Base-by-base conservation (phyloP, 2,329 filamentous ascomycete genomes). In the Ceratocystis huliohia region DNA sequence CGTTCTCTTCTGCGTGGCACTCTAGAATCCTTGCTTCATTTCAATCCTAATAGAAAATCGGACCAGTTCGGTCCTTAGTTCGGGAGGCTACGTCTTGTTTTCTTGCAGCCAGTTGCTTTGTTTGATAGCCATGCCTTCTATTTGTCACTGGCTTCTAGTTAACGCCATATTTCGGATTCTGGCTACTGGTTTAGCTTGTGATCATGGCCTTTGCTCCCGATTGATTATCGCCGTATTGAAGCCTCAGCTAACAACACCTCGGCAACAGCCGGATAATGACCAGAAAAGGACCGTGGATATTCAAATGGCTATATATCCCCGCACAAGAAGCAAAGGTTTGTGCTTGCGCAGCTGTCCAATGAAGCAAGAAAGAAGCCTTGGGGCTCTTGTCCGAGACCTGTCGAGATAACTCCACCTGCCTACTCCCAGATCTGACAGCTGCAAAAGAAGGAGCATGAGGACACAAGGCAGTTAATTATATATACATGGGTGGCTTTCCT, bases 11-110 rank as follows among this genome's bases (percentile, higher is more conserved):
- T 30, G 46, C n/a, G 4, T 50, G 46, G 46, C 22, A 8, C 17
- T 50, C 46, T 4, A 2, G 5, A 10, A 10, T 10, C 46, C 46
- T 22, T 22, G 20, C 46, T 50, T 50, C 13, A n/a, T 57, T 57
- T 5, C 30, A 22, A 25, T 57, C 53, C 53, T 22, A 8, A 17
- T 25, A 17, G 17, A 5, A 57, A 30, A 28, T 57, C 53, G 53
- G 53, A 57, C 53, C 30, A 57, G 53, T 28, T 57, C 22, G 53
- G 22, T 30, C 53, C 53, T n/a, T 57, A n/a, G 53, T n/a, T 57
- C 17, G n/a, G 53, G 25, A 28, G 25, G 10, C 30, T n/a, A 10
- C 46, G 46, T 25, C 22, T 50, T 50, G 46, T 50, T 50, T 50
- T 50, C 46, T 50, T 50, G 46, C 46, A 20, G 20, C 37, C 46